These are phyloP conservation scores for Durotheca rogersii DNA, from an alignment of 495 filamentous ascomycete genomes.

Conservation along the genomic window DNA sequence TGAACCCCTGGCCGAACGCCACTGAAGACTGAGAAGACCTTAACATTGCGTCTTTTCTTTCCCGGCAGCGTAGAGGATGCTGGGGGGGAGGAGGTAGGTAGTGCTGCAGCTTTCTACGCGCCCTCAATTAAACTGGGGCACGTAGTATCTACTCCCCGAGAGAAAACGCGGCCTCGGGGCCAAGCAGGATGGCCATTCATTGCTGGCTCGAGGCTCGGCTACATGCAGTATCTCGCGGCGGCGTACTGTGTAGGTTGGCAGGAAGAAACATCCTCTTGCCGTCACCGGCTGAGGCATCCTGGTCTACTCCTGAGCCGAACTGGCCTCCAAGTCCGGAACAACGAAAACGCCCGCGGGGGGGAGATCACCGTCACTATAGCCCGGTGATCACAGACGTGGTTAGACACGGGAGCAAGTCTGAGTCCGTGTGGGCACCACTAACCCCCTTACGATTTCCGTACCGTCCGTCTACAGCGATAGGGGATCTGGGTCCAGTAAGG, in stretches of 20 bases:
- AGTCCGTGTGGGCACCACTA: no score
- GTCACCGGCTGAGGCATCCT: background rate
- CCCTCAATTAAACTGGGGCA: slow-evolving; percentile 8
- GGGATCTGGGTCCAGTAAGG: no score
- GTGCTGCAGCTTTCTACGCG: slow-evolving; percentile 9
- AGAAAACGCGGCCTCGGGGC: slow-evolving; percentile 2
- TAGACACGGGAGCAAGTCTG: no score
- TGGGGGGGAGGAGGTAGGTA: slow-evolving; percentile 1
- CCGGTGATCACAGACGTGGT: no score
- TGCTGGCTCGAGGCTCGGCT: slow-evolving; percentile 17
- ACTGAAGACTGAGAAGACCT: slow-evolving; percentile 7
- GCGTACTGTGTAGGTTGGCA: slow-evolving; percentile 20
- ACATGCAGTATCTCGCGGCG: slow-evolving; percentile 23
- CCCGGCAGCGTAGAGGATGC: slow-evolving; percentile 8
- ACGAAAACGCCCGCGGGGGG: no score
- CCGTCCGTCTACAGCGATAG: no score
- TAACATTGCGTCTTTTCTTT: slow-evolving; percentile 1
- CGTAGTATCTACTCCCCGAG: background rate
- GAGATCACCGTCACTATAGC: no score
- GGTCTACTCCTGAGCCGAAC: slow-evolving; percentile 7
- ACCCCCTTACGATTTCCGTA: no score
- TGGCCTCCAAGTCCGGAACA: slow-evolving; percentile 7
- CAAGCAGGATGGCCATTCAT: slow-evolving; percentile 17
- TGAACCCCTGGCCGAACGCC: slow-evolving; percentile 14
- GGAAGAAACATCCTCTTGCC: background rate